phyloP scores from a whole-genome alignment of 176 grass and related monocot genomes.

The Hordeum marinum region DNA sequence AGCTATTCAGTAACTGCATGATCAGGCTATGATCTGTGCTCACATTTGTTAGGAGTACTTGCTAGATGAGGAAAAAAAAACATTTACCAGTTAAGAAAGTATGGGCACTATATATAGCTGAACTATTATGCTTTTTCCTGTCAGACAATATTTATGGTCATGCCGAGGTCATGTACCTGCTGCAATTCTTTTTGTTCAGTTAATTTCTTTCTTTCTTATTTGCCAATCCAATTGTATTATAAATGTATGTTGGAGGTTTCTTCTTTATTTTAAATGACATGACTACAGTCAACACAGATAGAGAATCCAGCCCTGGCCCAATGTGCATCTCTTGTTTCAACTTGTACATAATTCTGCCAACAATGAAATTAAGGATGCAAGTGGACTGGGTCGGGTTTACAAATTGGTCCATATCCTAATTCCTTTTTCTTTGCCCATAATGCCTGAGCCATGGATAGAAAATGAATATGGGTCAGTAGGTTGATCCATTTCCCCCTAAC shows the following conservation, averaged over 20 bases:
- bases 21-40: neutral
- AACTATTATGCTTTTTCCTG: neutral
- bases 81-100: neutral
- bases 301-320: neutral
- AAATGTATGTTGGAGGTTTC: neutral
- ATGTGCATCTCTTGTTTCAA: constrained; percentile 1
- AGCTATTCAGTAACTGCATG: neutral
- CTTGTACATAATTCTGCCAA: neutral
- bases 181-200: no score
- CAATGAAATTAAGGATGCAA: constrained; percentile 3
- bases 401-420: neutral
- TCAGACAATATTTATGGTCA: neutral
- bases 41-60: neutral
- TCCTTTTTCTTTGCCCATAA: neutral
- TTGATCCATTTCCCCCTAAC: neutral
- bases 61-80: neutral
- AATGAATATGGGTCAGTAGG: neutral
- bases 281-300: neutral
- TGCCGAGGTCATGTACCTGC: no score
- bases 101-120: neutral
- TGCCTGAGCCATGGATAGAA: neutral
- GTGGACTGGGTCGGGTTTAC: neutral
- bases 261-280: neutral
- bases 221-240: neutral
- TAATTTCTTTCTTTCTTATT: neutral